These are phyloP conservation scores for Dioscorea alata DNA, from an alignment of 106 monocot genomes.

Conservation along the genomic window DNA sequence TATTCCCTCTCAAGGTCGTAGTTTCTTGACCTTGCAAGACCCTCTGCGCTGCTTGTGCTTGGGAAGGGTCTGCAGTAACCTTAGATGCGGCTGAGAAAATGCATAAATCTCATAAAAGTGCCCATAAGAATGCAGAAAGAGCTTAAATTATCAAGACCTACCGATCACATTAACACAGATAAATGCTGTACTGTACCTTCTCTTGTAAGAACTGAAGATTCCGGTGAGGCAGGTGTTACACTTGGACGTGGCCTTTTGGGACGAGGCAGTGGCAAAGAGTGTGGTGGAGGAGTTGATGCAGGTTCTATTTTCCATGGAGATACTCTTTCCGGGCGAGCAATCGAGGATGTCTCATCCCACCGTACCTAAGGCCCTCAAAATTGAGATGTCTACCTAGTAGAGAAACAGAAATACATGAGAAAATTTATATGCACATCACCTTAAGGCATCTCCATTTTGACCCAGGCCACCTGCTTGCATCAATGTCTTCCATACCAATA, in stretches of 20 bases:
- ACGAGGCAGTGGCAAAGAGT: conserved; percentile 28
- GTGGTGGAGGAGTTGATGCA: conserved; percentile 25
- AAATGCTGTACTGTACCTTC: conserved; percentile 25
- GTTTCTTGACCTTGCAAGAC: conserved; percentile 62
- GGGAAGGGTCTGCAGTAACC: conserved; percentile 23
- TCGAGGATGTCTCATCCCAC: conserved; percentile 57
- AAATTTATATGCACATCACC: conserved; percentile 4
- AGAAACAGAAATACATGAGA: neutral
- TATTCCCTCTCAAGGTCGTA: conserved; percentile 28
- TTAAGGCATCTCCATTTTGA: conserved; percentile 64
- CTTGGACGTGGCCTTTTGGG: conserved; percentile 37
- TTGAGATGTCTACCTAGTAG: neutral
- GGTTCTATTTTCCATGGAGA: conserved; percentile 67
- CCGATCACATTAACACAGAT: neutral
- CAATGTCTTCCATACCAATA: conserved; percentile 43
- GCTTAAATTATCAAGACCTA: too few species aligned
- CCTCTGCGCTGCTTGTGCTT: conserved; percentile 23
- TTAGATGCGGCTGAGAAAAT: conserved; percentile 29
- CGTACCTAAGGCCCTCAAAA: conserved; percentile 34
- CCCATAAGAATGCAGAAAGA: neutral
- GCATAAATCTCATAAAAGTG: neutral
- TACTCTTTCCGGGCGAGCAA: conserved; percentile 54
- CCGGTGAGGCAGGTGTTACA: conserved; percentile 20
- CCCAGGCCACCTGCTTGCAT: conserved; percentile 42
- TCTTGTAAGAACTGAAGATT: conserved; percentile 41